A percentile compares a stretch with the other conserved stretches of the same genome.
Evolutionary conservation across 2,329 filamentous ascomycete species (phyloP).

Genomic region (Pezicula rhizophila): DNA sequence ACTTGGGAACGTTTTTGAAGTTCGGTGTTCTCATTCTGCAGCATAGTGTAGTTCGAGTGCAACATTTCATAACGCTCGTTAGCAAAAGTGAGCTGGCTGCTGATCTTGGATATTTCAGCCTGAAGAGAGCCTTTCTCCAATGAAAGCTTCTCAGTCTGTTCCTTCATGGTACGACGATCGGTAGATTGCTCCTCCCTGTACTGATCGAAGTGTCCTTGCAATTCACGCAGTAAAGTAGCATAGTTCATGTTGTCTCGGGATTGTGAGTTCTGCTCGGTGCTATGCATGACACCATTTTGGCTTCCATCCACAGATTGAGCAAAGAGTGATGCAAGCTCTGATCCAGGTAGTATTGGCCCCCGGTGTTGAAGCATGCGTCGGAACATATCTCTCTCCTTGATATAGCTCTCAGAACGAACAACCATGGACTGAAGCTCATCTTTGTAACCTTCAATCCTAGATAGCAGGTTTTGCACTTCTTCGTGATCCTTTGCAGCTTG

Average conservation of each 20-base stretch:
- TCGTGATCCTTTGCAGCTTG: constrained; percentile 60
- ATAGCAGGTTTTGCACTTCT: constrained; percentile 66
- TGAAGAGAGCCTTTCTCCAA: constrained; percentile 78
- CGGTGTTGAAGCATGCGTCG: constrained; percentile 83
- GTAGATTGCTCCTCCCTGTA: constrained; percentile 80
- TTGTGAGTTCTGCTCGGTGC: constrained; percentile 48
- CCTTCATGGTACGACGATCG: constrained; percentile 75
- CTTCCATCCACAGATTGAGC: constrained; percentile 62
- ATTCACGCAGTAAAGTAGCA: constrained; percentile 72
- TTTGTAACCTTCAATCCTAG: constrained; percentile 69
- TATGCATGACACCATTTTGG: constrained; percentile 47
- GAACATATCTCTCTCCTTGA: constrained; percentile 96
- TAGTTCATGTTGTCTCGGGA: constrained; percentile 61
- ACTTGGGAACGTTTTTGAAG: constrained; percentile 75
- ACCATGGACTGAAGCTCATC: constrained; percentile 81
- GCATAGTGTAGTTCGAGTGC: constrained; percentile 76
- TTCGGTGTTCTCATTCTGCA: constrained; percentile 80
- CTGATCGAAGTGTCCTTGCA: constrained; percentile 84
- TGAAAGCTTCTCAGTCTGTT: constrained; percentile 76
- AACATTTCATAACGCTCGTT: constrained; percentile 84
- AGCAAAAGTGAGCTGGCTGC: constrained; percentile 75
- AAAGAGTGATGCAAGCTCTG: constrained; percentile 62
- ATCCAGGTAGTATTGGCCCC: constrained; percentile 51
- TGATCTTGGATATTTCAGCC: constrained; percentile 71
- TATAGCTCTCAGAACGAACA: constrained; percentile 83